Conservation (phyloP, 2,329 filamentous ascomycete species). For the Dactylellina cionopaga region DNA sequence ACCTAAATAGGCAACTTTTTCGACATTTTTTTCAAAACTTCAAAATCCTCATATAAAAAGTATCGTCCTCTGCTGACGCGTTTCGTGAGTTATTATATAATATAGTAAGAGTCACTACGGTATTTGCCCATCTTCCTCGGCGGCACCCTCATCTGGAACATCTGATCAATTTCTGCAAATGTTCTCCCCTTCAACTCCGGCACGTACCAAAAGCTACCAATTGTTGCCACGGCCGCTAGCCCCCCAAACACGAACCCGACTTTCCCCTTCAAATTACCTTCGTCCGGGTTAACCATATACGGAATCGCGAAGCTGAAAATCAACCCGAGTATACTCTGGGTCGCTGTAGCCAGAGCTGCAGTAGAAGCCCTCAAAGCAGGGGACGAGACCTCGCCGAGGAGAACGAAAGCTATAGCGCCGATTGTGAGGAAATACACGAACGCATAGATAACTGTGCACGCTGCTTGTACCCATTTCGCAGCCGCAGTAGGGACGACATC, state of each 20-base stretch:
- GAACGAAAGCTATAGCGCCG: slow-evolving; percentile 64
- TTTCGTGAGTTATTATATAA: too few relatives aligned
- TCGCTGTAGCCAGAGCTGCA: slow-evolving; percentile 63
- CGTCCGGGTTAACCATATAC: slow-evolving; percentile 55
- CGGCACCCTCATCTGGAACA: slow-evolving; percentile 45
- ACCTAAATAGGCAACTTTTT: too few relatives aligned
- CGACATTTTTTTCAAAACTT: too few relatives aligned
- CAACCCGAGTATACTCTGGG: slow-evolving; percentile 62
- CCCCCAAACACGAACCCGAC: slow-evolving; percentile 63
- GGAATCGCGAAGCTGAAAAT: slow-evolving; percentile 59
- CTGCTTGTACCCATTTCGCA: slow-evolving; percentile 62
- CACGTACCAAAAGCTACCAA: slow-evolving; percentile 63
- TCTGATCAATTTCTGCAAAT: slow-evolving; percentile 39
- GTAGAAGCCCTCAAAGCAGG: slow-evolving; percentile 64
- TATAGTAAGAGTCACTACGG: too few relatives aligned
- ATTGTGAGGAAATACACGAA: slow-evolving; percentile 63
- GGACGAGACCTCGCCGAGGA: slow-evolving; percentile 63
- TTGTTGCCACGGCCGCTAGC: slow-evolving; percentile 59
- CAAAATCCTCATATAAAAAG: too few relatives aligned
- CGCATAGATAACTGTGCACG: slow-evolving; percentile 62
- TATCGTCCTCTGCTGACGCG: too few relatives aligned
- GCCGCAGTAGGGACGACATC: slow-evolving; percentile 59
- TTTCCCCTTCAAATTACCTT: slow-evolving; percentile 38
- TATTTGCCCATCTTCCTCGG: slow-evolving; percentile 40
- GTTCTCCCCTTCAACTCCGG: slow-evolving; percentile 62